Evolutionary conservation across 2,329 filamentous ascomycete genomes (phyloP).

Genomic region (Colletotrichum costaricense): DNA sequence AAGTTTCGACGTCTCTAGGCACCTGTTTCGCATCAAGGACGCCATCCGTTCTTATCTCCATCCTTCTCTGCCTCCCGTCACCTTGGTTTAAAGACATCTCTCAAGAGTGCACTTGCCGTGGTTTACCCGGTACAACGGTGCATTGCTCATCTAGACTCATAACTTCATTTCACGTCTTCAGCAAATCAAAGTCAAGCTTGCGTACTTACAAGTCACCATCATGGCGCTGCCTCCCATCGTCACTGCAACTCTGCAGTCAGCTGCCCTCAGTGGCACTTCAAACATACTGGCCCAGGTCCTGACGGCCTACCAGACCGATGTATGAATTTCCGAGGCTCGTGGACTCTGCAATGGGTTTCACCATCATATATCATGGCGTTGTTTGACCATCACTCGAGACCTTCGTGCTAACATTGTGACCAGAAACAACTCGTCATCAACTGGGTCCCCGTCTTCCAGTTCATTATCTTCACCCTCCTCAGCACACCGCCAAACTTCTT

Average conservation of each 20-base stretch:
- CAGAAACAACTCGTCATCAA: slow-evolving; percentile 73
- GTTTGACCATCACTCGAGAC: not conserved
- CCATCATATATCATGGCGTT: not conserved
- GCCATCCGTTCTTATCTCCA: not conserved
- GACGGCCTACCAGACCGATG: slow-evolving; percentile 69
- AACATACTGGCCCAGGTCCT: slow-evolving; percentile 81
- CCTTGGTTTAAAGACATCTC: not conserved
- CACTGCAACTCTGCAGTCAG: slow-evolving; percentile 72
- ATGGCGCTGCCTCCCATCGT: slow-evolving; percentile 64
- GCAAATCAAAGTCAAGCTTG: not conserved
- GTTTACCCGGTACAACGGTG: not conserved
- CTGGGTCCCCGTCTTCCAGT: slow-evolving; percentile 77
- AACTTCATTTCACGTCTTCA: not conserved
- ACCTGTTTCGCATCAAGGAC: not conserved
- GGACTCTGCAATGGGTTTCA: not conserved
- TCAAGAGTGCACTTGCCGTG: not conserved
- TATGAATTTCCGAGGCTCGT: slow-evolving; percentile 47
- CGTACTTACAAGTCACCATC: not conserved
- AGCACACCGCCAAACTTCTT: slow-evolving; percentile 85
- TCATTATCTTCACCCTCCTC: slow-evolving; percentile 78
- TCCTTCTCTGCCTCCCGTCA: not conserved
- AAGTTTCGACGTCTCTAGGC: not conserved
- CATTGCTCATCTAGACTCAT: not conserved
- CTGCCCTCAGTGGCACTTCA: slow-evolving; percentile 72
- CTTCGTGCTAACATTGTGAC: slow-evolving; percentile 14